Conservation (phyloP, 179 eudicot species). For the Beta macrorhiza region DNA sequence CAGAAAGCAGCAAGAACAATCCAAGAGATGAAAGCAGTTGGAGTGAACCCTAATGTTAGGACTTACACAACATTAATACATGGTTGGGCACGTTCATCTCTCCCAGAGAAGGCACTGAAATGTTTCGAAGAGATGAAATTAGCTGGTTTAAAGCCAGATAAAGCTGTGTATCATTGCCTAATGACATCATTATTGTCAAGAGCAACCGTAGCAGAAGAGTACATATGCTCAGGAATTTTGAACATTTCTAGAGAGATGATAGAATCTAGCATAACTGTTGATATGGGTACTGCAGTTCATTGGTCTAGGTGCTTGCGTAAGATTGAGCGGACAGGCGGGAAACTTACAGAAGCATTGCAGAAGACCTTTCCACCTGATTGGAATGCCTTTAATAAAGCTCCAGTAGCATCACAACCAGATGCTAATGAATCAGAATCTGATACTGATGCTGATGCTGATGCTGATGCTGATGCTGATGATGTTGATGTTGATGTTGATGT, state of each 20-base stretch:
- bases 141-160: constrained; percentile 75
- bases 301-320: constrained; percentile 85
- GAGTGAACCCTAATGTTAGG: constrained; percentile 78
- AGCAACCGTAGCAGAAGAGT: constrained; percentile 85
- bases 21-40: constrained; percentile 71
- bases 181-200: constrained; percentile 89
- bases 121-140: constrained; percentile 77
- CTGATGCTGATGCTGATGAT: too few relatives aligned
- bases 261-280: constrained; percentile 64
- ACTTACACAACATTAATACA: constrained; percentile 88
- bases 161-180: constrained; percentile 91
- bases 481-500: neutral
- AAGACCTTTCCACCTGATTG: constrained; percentile 97
- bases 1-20: constrained; percentile 77
- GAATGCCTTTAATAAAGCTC: constrained; percentile 48
- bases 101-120: constrained; percentile 83
- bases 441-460: neutral
- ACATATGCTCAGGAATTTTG: constrained; percentile 63
- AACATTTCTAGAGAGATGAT: constrained; percentile 70
- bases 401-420: constrained; percentile 15
- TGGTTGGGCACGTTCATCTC: constrained; percentile 95
- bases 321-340: constrained; percentile 81
- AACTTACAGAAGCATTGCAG: constrained; percentile 85
- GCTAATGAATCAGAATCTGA: constrained; percentile 21
- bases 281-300: constrained; percentile 96